Percentiles rank a stretch among this genome's conserved stretches.
Evolutionary conservation across 2,329 filamentous ascomycete species (phyloP).

Genomic region (Aspergillus aculeatinus): DNA sequence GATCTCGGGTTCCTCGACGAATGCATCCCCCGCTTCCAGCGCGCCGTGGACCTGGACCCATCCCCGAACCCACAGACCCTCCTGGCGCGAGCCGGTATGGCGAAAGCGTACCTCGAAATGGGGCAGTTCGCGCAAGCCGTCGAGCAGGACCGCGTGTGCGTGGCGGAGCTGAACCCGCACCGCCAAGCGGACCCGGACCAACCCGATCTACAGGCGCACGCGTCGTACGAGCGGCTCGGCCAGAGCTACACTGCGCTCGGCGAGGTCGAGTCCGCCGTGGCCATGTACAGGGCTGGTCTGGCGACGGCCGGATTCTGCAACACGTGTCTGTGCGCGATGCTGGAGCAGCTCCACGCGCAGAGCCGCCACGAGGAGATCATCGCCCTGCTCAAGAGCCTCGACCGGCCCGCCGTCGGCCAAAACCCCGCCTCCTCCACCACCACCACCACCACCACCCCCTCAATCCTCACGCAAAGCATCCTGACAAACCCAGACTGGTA

Average conservation of each 20-base stretch:
- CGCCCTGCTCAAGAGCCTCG: not conserved
- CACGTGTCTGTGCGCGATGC: constrained; percentile 1
- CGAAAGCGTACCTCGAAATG: not conserved
- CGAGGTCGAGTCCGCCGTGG: not conserved
- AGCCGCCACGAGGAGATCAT: constrained; percentile 1
- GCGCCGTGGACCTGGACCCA: constrained; percentile 5
- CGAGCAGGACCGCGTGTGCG: constrained; percentile 19
- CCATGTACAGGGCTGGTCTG: not conserved
- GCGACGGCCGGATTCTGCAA: not conserved
- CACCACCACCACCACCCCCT: too few relatives aligned
- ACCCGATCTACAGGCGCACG: not conserved
- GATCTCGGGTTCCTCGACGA: not conserved
- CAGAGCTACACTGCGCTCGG: constrained; percentile 1
- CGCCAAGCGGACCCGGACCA: constrained; percentile 18
- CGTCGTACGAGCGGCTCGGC: not conserved
- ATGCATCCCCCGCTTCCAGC: not conserved
- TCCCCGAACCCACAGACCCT: not conserved
- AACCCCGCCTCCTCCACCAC: too few relatives aligned
- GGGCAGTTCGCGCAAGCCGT: constrained; percentile 15
- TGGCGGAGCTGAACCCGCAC: constrained; percentile 14
- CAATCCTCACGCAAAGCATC: too few relatives aligned
- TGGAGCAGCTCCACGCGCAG: not conserved
- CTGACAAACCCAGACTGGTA: too few relatives aligned
- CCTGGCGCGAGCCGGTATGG: not conserved
- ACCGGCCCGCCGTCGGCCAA: too few relatives aligned